A percentile compares a stretch with the other conserved stretches of the same genome.
Evolutionary conservation across 164 flowering plant genomes (phyloP).

Genomic region (Santalum album): DNA sequence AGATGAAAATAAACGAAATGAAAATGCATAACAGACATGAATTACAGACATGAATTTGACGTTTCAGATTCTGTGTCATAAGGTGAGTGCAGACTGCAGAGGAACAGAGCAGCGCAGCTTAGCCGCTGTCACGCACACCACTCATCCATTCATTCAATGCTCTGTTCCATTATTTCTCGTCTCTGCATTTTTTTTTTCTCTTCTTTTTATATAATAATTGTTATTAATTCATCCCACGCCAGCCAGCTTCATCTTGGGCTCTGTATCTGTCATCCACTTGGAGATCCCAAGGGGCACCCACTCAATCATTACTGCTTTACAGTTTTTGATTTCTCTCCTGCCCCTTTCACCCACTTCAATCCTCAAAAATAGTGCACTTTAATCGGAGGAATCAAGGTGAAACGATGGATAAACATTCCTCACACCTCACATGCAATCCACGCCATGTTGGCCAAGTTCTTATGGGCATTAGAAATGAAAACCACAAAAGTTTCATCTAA

Average conservation of each 20-base stretch:
- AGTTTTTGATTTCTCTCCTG: neutral
- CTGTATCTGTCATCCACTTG: constrained; percentile 6
- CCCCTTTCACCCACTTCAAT: neutral
- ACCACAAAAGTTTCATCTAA: too few relatives aligned
- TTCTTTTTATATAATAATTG: neutral
- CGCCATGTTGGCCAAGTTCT: too few relatives aligned
- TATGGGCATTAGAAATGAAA: too few relatives aligned
- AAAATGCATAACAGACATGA: constrained; percentile 5
- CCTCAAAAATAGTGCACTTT: too few relatives aligned
- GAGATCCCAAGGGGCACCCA: constrained; percentile 19
- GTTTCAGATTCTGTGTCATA: neutral
- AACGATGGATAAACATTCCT: too few relatives aligned
- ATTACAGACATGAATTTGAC: neutral
- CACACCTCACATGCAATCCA: too few relatives aligned
- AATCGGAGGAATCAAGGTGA: too few relatives aligned
- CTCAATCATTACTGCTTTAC: constrained; percentile 2
- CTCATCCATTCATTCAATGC: too few relatives aligned
- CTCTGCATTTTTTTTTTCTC: neutral
- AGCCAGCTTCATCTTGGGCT: neutral
- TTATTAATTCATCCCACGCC: neutral
- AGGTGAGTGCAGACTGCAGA: neutral
- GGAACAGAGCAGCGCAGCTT: neutral
- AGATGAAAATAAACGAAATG: constrained; percentile 24
- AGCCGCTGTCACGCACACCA: neutral
- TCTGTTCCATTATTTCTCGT: neutral